Evolutionary conservation across 805 yeast genomes (phyloP).

Genomic region (Kluyveromyces aestuarii): DNA sequence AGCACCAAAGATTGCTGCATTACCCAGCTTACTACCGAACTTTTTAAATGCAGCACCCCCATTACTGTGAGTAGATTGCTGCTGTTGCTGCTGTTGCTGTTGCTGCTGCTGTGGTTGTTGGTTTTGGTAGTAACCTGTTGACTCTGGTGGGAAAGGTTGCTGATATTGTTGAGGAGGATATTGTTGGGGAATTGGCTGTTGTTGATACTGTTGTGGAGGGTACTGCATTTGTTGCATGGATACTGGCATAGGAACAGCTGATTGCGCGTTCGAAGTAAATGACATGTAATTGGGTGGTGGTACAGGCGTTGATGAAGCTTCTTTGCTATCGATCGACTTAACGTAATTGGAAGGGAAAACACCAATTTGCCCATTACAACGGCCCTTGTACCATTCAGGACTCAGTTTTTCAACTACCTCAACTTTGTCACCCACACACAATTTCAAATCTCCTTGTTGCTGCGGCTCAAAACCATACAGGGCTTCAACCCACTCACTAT

Average conservation of each 20-base stretch:
- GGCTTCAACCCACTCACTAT: slow-evolving; percentile 47
- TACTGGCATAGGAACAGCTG: slow-evolving; percentile 26
- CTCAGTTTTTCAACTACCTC: slow-evolving; percentile 65
- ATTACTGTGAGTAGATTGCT: slow-evolving; percentile 24
- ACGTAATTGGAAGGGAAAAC: slow-evolving; percentile 90
- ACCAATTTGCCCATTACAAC: slow-evolving; percentile 50
- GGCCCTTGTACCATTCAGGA: slow-evolving; percentile 89
- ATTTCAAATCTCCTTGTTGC: slow-evolving; percentile 63
- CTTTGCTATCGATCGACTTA: slow-evolving; percentile 17
- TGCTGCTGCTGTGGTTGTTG: slow-evolving; percentile 27
- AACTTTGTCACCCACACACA: slow-evolving; percentile 60
- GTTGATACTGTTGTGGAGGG: slow-evolving; percentile 5
- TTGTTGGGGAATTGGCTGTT: slow-evolving; percentile 1
- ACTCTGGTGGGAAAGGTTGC: slow-evolving; percentile 39
- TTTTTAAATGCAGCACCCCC: slow-evolving; percentile 36
- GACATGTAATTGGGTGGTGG: slow-evolving; percentile 6
- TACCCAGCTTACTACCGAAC: slow-evolving; percentile 74
- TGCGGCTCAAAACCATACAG: slow-evolving; percentile 67
- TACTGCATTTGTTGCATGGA: slow-evolving; percentile 4
- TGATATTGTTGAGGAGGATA: slow-evolving; percentile 10
- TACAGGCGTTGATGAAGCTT: slow-evolving; percentile 5
- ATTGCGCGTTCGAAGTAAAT: slow-evolving; percentile 7
- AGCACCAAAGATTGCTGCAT: slow-evolving; percentile 93
- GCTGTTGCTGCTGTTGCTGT: slow-evolving; percentile 26
- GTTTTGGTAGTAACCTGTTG: slow-evolving; percentile 38